A percentile compares a stretch with the other conserved stretches of the same genome.
Conservation (phyloP, 164 flowering plant species). For the Nymphaea thermarum region DNA sequence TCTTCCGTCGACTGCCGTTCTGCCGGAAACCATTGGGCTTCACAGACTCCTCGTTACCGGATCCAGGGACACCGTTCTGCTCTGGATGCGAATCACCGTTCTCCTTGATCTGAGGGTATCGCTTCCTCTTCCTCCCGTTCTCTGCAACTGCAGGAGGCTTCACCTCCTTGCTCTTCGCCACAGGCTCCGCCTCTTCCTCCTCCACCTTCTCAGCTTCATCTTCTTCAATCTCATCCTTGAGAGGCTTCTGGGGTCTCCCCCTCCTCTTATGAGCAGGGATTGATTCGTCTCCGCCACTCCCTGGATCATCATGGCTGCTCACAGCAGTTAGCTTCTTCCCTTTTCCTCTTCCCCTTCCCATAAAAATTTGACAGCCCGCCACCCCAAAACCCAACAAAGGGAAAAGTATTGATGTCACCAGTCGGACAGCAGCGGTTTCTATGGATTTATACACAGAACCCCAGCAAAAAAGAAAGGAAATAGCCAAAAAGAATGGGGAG, state of each 20-base stretch:
- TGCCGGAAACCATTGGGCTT: constrained; percentile 57
- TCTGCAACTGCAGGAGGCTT: constrained; percentile 19
- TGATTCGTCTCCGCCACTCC: constrained; percentile 66
- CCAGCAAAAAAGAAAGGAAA: neutral
- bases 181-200: constrained; percentile 17
- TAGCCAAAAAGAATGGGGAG: neutral
- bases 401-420: neutral
- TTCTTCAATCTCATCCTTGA: constrained; percentile 54
- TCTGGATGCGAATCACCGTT: constrained; percentile 29
- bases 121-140: constrained; percentile 53
- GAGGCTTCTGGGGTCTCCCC: constrained; percentile 66
- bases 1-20: constrained; percentile 60
- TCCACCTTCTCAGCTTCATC: constrained; percentile 41
- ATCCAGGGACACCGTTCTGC: constrained; percentile 37
- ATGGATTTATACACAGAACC: neutral
- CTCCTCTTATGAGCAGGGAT: constrained; percentile 60
- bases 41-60: constrained; percentile 19
- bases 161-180: constrained; percentile 21
- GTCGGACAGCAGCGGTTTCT: neutral
- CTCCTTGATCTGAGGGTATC: constrained; percentile 27
- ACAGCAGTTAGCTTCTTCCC: constrained; percentile 43
- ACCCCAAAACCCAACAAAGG: neutral
- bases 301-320: constrained; percentile 41
- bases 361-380: constrained; percentile 7
- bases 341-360: constrained; percentile 88